Evolutionary conservation across 805 yeast genomes (phyloP), one percentile per base, ranked within the genome.

Genomic region (Ogataea nakhonphanomensis): DNA sequence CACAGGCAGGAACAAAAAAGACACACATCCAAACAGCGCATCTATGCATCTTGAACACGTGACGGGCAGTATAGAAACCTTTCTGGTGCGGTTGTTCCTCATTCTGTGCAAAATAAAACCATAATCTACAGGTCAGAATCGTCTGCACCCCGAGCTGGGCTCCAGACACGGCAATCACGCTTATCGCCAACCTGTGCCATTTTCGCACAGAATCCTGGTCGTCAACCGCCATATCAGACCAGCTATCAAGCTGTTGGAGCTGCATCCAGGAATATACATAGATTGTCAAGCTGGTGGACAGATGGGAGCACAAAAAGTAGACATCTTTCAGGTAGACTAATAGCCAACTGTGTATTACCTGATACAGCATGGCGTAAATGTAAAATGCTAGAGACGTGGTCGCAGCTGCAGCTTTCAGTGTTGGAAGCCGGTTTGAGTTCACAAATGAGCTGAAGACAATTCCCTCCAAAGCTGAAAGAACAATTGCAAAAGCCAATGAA

Each of bases 181-280:
- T 5, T 5, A 17, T 5, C 20, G 20, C 20, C 20, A 17, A 17
- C 5, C 20, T 17, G 20, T 5, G 20, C 20, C 20, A 17, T 5
- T 5, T 17, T 17, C 20, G 20, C 20, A 17, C 20, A 5, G 5
- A 17, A 17, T 17, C 20, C 5, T 5, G 20, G 20, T 17, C 20
- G 5, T 17, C 20, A 17, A 17, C 20, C 20, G 5, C 20, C 20
- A 17, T 3, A 17, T 17, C 20, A 17, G 20, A 17, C 20, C 20
- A 17, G 20, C 20, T 17, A 17, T 17, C 20, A 3, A 17, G 3
- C 20, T 17, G 20, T 17, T 17, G 20, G 5, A 58, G 66, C 45
- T 71, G 76, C 24, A 70, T 58, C 3, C 74, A 75, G 0, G 74
- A 65, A 45, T 70, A 71, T 3, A 69, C 55, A 37, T 68, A 70